Conservation (phyloP, 805 yeast species). For the Candida succiphila region DNA sequence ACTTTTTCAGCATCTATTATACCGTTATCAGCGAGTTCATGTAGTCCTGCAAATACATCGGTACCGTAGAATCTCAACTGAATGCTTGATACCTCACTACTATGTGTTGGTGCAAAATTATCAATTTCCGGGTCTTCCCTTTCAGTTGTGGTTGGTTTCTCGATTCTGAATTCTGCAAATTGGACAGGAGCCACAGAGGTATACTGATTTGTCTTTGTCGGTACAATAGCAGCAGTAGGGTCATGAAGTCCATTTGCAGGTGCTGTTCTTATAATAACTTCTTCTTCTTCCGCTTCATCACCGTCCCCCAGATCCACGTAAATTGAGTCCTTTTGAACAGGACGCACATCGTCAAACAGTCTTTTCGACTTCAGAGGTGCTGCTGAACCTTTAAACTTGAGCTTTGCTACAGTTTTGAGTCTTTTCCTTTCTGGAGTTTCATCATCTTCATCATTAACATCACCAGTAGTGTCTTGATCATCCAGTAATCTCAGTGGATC, state of each 20-base stretch:
- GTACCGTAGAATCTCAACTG: slow-evolving; percentile 41
- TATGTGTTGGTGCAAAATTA: slow-evolving; percentile 9
- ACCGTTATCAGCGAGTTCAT: slow-evolving; percentile 46
- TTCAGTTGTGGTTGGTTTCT: neutral
- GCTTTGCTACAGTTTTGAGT: slow-evolving; percentile 35
- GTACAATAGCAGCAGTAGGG: too few relatives aligned
- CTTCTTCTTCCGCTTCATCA: slow-evolving; percentile 4
- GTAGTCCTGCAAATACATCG: slow-evolving; percentile 73
- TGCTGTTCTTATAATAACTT: too few relatives aligned
- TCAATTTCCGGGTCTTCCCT: neutral
- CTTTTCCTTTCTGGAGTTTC: slow-evolving; percentile 5
- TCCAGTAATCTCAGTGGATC: slow-evolving; percentile 11
- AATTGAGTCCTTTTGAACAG: slow-evolving; percentile 14
- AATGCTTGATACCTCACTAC: slow-evolving; percentile 13
- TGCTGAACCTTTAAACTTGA: slow-evolving; percentile 52
- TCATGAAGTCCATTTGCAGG: too few relatives aligned
- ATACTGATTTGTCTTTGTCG: slow-evolving; percentile 25
- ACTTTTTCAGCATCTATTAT: slow-evolving; percentile 41
- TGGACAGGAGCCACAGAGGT: slow-evolving; percentile 53
- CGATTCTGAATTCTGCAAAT: slow-evolving; percentile 32
- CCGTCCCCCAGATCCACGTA: slow-evolving; percentile 11
- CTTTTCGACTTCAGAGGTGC: slow-evolving; percentile 24
- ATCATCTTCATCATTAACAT: slow-evolving; percentile 6
- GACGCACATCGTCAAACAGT: slow-evolving; percentile 28
- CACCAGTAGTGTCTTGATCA: slow-evolving; percentile 3